Base-by-base conservation (phyloP, 177 flowering plant genomes). In the Telopea speciosissima region DNA sequence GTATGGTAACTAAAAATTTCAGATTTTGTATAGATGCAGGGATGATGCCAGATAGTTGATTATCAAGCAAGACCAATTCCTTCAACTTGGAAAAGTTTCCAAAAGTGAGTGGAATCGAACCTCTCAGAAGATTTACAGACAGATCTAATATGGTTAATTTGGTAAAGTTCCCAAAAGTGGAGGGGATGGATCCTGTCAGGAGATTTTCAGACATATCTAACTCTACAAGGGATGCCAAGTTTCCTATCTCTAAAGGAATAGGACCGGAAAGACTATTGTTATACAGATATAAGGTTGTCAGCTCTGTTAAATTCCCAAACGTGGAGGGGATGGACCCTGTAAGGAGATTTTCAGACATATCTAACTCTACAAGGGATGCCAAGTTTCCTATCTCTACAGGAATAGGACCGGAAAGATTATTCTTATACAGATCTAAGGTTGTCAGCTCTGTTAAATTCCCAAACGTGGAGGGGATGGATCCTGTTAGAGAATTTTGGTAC, bases 391-490 rank as follows among this genome's bases (percentile, higher is more conserved):
- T 54, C 5, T 54, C 59, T 16, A 16, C 2, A 3, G 59, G 59
- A 54, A 54, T 54, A 5, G 59, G 21, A 54, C 21, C 59, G 2
- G 59, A 54, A 54, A 54, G 59, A 10, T 54, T 16, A 54, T 54
- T 19, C 31, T 28, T 28, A 28, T 0, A 28, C 31, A 28, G 31
- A 28, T n/a, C n/a, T n/a, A n/a, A n/a, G n/a, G n/a, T n/a, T n/a
- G 4, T 2, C 4, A 28, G 4, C 31, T 28, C 4, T 2, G 31
- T 28, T 28, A 28, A 28, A 4, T 24, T 10, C 10, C 65, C 67
- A 16, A 71, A 8, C 4, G 61, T 24, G 2, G 61, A 9, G 8
- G 73, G 68, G 73, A 71, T 63, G 2, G 49, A 13, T 2, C 73
- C 68, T 1, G 62, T 22, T 10, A 71, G 62, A 3, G 13, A 1